A percentile compares a stretch with the other conserved stretches of the same genome.
These are phyloP conservation scores for Colletotrichum tamarilloi DNA, from an alignment of 2,329 filamentous ascomycete species.

Conservation along the genomic window DNA sequence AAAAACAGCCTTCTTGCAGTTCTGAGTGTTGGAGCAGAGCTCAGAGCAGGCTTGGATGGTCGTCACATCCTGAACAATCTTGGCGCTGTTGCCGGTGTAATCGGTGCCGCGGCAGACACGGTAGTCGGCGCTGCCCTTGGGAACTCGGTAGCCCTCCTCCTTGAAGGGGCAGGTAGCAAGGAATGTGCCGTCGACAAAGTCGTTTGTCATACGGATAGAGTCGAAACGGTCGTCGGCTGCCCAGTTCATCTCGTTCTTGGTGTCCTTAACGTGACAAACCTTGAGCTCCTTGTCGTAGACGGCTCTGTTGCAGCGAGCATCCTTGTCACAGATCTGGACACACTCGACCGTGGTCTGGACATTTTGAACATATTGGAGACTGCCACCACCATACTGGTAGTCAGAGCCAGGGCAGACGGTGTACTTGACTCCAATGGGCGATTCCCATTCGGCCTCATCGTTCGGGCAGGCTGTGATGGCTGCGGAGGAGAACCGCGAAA, in stretches of 20 bases:
- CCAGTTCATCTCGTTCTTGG: conserved; percentile 30
- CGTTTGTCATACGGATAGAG: conserved; percentile 29
- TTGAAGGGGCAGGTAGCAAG: conserved; percentile 30
- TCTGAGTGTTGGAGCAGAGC: conserved; percentile 30
- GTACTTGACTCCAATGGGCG: conserved; percentile 30
- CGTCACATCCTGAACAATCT: conserved; percentile 24
- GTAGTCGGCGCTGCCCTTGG: conserved; percentile 18
- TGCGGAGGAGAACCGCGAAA: conserved; percentile 25
- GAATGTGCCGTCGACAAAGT: conserved; percentile 28
- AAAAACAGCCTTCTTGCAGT: conserved; percentile 36
- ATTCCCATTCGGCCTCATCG: conserved; percentile 24
- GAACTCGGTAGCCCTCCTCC: conserved; percentile 19
- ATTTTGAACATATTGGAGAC: conserved; percentile 19
- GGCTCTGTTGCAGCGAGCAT: conserved; percentile 30
- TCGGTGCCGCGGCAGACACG: conserved; percentile 33
- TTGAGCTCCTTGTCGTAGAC: conserved; percentile 33
- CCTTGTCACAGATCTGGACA: conserved; percentile 27
- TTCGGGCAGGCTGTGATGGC: conserved; percentile 32
- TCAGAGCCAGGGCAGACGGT: conserved; percentile 34
- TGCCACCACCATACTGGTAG: conserved; percentile 28
- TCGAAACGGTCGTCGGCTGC: conserved; percentile 31
- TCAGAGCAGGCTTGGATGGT: conserved; percentile 33
- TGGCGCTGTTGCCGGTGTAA: conserved; percentile 28
- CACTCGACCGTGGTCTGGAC: conserved; percentile 26
- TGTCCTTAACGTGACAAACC: conserved; percentile 33